Evolutionary conservation across 2,329 filamentous ascomycete species (phyloP).

Genomic region (Ceratocystis eucalypticola): DNA sequence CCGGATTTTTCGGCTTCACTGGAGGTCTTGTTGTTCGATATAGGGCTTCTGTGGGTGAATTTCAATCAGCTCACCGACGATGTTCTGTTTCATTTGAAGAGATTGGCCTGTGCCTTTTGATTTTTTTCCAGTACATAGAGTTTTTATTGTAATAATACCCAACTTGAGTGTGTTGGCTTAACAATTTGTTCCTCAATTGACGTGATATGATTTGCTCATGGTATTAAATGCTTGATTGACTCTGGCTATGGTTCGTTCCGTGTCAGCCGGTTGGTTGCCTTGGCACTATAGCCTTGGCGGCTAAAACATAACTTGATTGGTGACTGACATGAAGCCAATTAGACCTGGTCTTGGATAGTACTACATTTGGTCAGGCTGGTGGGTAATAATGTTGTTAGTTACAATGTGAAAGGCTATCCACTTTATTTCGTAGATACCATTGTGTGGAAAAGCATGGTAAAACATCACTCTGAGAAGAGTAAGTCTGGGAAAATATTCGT

Average conservation of each 20-base stretch:
- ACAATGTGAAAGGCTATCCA: too few relatives aligned
- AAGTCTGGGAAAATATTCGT: too few relatives aligned
- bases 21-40: background rate
- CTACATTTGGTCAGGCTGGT: too few relatives aligned
- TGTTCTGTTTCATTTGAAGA: background rate
- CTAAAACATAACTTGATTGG: too few relatives aligned
- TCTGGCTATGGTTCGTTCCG: background rate
- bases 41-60: background rate
- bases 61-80: background rate
- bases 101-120: background rate
- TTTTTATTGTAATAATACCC: constrained; percentile 20
- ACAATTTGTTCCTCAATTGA: constrained; percentile 2
- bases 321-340: too few relatives aligned
- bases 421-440: too few relatives aligned
- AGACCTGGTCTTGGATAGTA: too few relatives aligned
- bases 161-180: constrained; percentile 20
- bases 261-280: too few relatives aligned
- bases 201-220: background rate
- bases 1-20: background rate
- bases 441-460: too few relatives aligned
- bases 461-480: too few relatives aligned
- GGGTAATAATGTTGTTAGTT: too few relatives aligned
- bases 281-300: too few relatives aligned
- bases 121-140: constrained; percentile 19
- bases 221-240: background rate